These are phyloP conservation scores for Myochromella boudieri DNA, from an alignment of 768 basidiomycete species.

Conservation along the genomic window DNA sequence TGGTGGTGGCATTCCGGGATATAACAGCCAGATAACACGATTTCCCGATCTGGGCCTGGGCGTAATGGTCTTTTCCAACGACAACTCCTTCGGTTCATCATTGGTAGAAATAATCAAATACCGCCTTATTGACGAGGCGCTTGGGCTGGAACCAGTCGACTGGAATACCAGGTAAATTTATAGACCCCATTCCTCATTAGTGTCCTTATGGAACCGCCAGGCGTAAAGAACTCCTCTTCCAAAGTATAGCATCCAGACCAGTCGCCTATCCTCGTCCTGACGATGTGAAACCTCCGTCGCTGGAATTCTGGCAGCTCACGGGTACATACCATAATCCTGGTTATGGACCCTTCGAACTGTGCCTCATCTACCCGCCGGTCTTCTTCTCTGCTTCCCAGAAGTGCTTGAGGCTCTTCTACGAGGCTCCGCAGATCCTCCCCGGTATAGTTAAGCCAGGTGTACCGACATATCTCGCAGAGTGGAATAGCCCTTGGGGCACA, in stretches of 20 bases:
- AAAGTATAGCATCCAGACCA: background rate
- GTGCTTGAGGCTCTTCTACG: conserved; percentile 3
- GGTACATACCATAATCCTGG: conserved; percentile 14
- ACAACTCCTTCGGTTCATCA: conserved; percentile 8
- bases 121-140: conserved; percentile 12
- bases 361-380: conserved; percentile 2
- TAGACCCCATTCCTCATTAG: background rate
- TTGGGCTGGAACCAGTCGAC: conserved; percentile 12
- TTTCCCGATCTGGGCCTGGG: conserved; percentile 12
- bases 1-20: conserved; percentile 21
- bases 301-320: background rate
- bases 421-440: conserved; percentile 13
- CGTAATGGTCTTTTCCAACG: conserved; percentile 15
- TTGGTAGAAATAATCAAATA: conserved; percentile 3
- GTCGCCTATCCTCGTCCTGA: conserved; percentile 3
- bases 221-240: background rate
- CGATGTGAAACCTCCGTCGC: conserved; percentile 5
- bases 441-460: conserved; percentile 12
- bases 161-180: conserved; percentile 7
- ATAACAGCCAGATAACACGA: conserved; percentile 19
- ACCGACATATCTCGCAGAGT: conserved; percentile 18
- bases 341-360: conserved; percentile 15
- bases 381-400: background rate
- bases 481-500: conserved; percentile 12
- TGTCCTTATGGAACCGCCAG: background rate